These are phyloP conservation scores for Coleophoma cylindrospora DNA, from an alignment of 2,329 filamentous ascomycete species.

Conservation along the genomic window DNA sequence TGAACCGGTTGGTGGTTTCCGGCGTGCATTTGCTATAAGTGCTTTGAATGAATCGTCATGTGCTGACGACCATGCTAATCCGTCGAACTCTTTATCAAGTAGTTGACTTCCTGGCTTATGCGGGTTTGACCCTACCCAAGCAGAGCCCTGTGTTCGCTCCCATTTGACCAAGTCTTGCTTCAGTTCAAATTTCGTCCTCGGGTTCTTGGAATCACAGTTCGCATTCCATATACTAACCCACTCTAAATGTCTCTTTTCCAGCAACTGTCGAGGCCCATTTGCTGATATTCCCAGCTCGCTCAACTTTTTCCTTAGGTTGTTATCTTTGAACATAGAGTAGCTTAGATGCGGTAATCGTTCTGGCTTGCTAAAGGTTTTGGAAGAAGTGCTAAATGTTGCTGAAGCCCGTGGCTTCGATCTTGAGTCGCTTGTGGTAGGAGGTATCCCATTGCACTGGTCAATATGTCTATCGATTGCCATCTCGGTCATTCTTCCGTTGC, in stretches of 20 bases:
- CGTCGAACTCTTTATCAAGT: constrained; percentile 87
- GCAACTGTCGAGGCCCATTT: constrained; percentile 59
- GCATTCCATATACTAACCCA: constrained; percentile 97
- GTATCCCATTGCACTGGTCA: constrained; percentile 50
- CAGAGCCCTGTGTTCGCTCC: constrained; percentile 77
- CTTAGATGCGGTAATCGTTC: constrained; percentile 66
- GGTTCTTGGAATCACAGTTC: constrained; percentile 80
- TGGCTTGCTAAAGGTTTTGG: constrained; percentile 17
- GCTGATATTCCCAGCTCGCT: constrained; percentile 72
- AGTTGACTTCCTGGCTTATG: constrained; percentile 45
- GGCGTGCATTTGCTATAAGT: constrained; percentile 71
- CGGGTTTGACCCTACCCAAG: constrained; percentile 34
- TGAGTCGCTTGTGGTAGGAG: not conserved
- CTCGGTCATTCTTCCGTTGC: constrained; percentile 72
- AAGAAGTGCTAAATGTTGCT: constrained; percentile 5
- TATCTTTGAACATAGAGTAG: constrained; percentile 83
- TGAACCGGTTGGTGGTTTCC: constrained; percentile 26
- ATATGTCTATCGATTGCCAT: constrained; percentile 75
- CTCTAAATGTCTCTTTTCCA: constrained; percentile 81
- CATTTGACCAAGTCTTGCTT: constrained; percentile 76
- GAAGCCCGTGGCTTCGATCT: constrained; percentile 7
- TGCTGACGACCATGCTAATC: constrained; percentile 65
- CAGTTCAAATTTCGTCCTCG: constrained; percentile 66
- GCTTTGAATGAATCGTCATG: constrained; percentile 74
- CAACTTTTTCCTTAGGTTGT: constrained; percentile 73